Base-by-base conservation (phyloP, 2,329 filamentous ascomycete genomes). In the Penicillium sp. region DNA sequence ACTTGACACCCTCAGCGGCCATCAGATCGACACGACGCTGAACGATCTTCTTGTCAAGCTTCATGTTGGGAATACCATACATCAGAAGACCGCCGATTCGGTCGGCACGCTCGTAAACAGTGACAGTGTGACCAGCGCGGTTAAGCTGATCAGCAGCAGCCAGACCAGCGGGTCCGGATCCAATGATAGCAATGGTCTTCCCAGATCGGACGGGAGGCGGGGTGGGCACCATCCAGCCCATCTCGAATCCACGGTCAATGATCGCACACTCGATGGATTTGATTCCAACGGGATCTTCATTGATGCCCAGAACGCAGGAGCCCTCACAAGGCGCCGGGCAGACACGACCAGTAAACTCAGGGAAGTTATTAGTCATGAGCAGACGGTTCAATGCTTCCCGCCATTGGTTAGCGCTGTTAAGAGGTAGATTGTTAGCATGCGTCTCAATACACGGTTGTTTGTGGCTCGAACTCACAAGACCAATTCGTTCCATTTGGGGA, bases 51-150 rank as follows among this genome's bases (percentile, higher is more conserved):
- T 97, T 97, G 77, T 97, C 92, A 35, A 97, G 87, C 79, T 97
- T 97, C 92, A 97, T 97, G 79, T 97, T 97, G 59, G 92, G 92
- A 60, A 97, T 97, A 60, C 92, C 92, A 68, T 97, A 96, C 92
- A 96, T 96, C 64, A 97, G 82, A 47, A 97, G 79, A 71, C 92
- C 92, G 74, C 92, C 92, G 50, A 87, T 77, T 58, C 92, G 89
- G 68, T 97, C 92, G 52, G 90, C 83, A 57, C 92, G 89, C 79
- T 97, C 92, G 66, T 93, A 96, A 14, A 97, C 83, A 11, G 89
- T 95, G 46, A 96, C 89, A 4, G 69, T 75, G 75, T 97, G 92
- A 25, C 92, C 92, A 62, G 88, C 89, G 63, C 87, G 87, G 81
- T 97, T 97, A 59, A 97, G 83, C 73, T 96, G 92, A 67, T 97